A percentile compares a stretch with the other conserved stretches of the same genome.
phyloP scores from a whole-genome alignment of 176 grass and related monocot species.

The Oryza australiensis region DNA sequence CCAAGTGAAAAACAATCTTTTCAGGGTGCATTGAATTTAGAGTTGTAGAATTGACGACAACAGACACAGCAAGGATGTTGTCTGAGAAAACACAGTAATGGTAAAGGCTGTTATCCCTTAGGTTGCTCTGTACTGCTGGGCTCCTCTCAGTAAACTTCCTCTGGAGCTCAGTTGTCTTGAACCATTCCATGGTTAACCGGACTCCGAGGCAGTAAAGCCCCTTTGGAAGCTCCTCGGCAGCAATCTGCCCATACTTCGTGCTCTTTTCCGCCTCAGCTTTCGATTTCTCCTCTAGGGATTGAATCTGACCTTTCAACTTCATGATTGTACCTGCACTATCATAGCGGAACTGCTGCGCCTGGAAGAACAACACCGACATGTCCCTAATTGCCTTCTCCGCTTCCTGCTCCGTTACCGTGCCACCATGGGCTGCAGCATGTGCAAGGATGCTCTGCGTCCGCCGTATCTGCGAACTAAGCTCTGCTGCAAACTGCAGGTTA shows the following conservation, averaged over 20 bases:
- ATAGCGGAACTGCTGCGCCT: constrained; percentile 80
- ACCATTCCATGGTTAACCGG: constrained; percentile 88
- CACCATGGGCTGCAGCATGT: constrained; percentile 44
- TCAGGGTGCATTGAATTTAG: constrained; percentile 75
- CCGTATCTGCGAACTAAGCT: constrained; percentile 66
- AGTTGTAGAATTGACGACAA: constrained; percentile 84
- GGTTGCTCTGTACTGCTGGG: constrained; percentile 51
- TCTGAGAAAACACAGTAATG: constrained; percentile 97
- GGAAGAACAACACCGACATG: constrained; percentile 78
- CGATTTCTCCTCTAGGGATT: constrained; percentile 75
- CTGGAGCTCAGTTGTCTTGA: constrained; percentile 63
- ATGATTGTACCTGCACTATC: constrained; percentile 66
- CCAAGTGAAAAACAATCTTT: constrained; percentile 89
- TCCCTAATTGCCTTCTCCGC: constrained; percentile 69
- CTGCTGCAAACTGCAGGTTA: constrained; percentile 78
- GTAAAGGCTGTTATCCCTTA: constrained; percentile 79
- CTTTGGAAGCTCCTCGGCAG: constrained; percentile 96
- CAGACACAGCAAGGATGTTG: constrained; percentile 91
- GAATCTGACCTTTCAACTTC: constrained; percentile 93
- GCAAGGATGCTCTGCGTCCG: constrained; percentile 63
- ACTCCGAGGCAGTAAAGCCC: constrained; percentile 91
- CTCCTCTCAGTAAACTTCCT: constrained; percentile 62
- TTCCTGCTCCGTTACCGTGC: constrained; percentile 39
- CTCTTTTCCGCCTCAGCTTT: constrained; percentile 88
- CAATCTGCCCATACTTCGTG: constrained; percentile 90